Percentiles rank a stretch among this genome's conserved stretches.
Evolutionary conservation across 148 eudicot species (phyloP).

Genomic region (Simmondsia chinensis): DNA sequence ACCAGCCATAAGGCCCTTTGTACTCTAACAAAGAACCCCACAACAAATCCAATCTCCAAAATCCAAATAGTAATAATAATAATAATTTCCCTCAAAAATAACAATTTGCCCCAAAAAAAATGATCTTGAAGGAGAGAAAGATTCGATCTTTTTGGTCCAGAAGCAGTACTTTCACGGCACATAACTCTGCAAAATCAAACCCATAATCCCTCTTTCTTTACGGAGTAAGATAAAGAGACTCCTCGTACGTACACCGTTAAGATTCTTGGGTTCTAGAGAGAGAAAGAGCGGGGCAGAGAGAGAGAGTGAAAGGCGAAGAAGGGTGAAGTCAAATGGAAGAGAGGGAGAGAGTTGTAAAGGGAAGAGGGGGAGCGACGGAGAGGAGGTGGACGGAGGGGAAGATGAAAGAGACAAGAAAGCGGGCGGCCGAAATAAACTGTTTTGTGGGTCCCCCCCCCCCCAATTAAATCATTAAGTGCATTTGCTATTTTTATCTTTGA

Average conservation of each 20-base stretch:
- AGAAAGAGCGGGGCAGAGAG: background rate
- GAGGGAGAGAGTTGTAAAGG: conserved; percentile 16
- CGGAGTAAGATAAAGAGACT: background rate
- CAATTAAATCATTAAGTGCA: too few relatives aligned
- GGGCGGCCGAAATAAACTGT: conserved; percentile 23
- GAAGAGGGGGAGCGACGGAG: too few relatives aligned
- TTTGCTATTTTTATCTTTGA: too few relatives aligned
- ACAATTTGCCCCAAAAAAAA: too few relatives aligned
- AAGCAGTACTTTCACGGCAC: too few relatives aligned
- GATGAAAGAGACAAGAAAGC: conserved; percentile 13
- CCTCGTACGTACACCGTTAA: background rate
- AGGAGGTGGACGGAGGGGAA: too few relatives aligned
- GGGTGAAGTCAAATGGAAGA: conserved; percentile 14
- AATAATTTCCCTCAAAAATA: background rate
- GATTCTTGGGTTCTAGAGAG: background rate
- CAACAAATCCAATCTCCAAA: too few relatives aligned
- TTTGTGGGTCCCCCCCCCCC: too few relatives aligned
- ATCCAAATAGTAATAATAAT: background rate
- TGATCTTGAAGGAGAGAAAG: too few relatives aligned
- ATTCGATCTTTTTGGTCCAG: too few relatives aligned
- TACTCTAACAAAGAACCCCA: background rate
- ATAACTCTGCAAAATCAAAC: too few relatives aligned
- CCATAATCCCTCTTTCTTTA: background rate
- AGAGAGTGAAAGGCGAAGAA: background rate
- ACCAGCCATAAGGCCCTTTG: conserved; percentile 22